Conservation (phyloP, 352 stramenopile genomes). For the Lagenidium sp. region DNA sequence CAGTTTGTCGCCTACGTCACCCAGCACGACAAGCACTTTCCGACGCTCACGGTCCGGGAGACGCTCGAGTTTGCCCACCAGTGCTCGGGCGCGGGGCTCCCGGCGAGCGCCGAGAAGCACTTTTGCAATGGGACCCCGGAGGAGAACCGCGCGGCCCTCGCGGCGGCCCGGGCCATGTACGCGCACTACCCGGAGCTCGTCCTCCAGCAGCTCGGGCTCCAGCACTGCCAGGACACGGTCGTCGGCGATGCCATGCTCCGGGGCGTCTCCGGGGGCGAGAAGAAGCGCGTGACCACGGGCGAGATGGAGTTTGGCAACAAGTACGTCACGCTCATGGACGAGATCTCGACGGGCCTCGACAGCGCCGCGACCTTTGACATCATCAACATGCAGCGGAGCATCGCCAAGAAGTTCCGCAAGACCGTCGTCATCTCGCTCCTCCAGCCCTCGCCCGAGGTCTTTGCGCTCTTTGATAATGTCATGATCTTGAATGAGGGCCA, state of each 20-base stretch:
- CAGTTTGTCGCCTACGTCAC: constrained; percentile 18
- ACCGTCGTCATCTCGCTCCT: constrained; percentile 21
- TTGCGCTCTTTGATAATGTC: constrained; percentile 18
- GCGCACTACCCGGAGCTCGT: constrained; percentile 26
- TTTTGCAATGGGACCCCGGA: constrained; percentile 18
- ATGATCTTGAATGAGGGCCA: constrained; percentile 13
- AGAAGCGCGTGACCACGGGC: constrained; percentile 29
- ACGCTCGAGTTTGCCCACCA: constrained; percentile 20
- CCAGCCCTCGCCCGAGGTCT: constrained; percentile 18
- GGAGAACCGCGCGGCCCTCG: constrained; percentile 11
- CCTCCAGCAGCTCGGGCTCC: constrained; percentile 21
- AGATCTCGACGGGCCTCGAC: constrained; percentile 92
- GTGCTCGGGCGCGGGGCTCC: constrained; percentile 9
- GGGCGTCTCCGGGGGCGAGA: constrained; percentile 33
- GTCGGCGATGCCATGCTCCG: constrained; percentile 31
- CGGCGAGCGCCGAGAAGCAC: constrained; percentile 15
- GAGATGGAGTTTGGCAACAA: constrained; percentile 70
- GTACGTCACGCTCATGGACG: constrained; percentile 75
- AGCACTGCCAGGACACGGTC: constrained; percentile 30
- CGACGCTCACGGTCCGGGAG: constrained; percentile 23
- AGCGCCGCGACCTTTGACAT: constrained; percentile 87
- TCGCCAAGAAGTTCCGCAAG: constrained; percentile 19
- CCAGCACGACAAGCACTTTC: constrained; percentile 18
- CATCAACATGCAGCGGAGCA: constrained; percentile 35
- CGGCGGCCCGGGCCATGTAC: constrained; percentile 9